Conservation (phyloP, 192 early-diverging fungal species). For the Coemansia asiatica region DNA sequence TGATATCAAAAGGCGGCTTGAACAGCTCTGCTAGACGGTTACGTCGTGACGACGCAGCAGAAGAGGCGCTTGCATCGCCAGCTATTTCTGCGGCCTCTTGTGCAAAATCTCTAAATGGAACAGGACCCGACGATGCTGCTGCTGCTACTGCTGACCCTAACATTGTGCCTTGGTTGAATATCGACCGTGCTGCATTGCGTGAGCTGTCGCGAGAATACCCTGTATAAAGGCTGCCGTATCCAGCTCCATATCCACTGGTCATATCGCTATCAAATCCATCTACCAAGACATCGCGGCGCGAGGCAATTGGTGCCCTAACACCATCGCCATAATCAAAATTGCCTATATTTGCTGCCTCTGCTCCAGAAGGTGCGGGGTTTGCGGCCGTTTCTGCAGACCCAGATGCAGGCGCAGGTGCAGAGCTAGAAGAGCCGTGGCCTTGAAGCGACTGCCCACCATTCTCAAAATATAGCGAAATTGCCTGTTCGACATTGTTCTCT, state of each 20-base stretch:
- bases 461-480: constrained; percentile 82
- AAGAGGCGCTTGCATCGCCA: constrained; percentile 21
- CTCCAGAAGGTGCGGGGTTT: constrained; percentile 8
- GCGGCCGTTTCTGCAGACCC: constrained; percentile 16
- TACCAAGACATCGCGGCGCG: constrained; percentile 73
- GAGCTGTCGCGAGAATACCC: constrained; percentile 17
- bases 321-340: constrained; percentile 12
- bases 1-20: constrained; percentile 84
- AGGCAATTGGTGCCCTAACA: constrained; percentile 84
- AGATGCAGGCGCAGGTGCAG: constrained; percentile 8
- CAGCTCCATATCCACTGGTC: neutral
- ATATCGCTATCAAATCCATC: constrained; percentile 41
- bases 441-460: constrained; percentile 67
- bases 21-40: constrained; percentile 77
- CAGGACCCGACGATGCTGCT: constrained; percentile 20
- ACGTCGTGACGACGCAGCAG: constrained; percentile 38
- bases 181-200: constrained; percentile 34
- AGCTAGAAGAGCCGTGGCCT: constrained; percentile 8
- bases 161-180: constrained; percentile 52
- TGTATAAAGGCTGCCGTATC: neutral
- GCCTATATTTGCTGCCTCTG: constrained; percentile 22
- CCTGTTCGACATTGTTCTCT: constrained; percentile 72
- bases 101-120: constrained; percentile 69
- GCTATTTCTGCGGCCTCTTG: constrained; percentile 62
- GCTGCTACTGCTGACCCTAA: neutral